Evolutionary conservation across 345 rosid species (phyloP).

Genomic region (Litchi chinensis): DNA sequence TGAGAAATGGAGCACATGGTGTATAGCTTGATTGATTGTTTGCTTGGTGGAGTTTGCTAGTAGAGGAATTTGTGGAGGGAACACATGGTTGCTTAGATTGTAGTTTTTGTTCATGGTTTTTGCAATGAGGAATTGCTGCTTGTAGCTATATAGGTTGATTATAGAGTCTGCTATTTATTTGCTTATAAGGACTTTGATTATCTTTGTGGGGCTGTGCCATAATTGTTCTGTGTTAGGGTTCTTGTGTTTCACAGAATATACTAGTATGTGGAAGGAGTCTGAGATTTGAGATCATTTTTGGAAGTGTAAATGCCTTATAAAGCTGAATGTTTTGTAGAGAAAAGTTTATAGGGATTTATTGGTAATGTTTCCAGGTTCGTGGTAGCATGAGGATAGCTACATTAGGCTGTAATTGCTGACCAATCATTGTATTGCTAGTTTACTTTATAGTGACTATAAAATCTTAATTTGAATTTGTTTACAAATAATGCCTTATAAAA

Average conservation of each 20-base stretch:
- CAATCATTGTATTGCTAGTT: background rate
- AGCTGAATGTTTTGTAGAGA: background rate
- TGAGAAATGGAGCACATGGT: conserved; percentile 26
- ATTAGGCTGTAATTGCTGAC: background rate
- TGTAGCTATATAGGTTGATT: background rate
- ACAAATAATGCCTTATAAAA: background rate
- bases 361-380: background rate
- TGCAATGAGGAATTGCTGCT: conserved; percentile 3
- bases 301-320: background rate
- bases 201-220: background rate
- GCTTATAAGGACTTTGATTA: background rate
- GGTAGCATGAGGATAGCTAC: background rate
- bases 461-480: background rate
- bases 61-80: conserved; percentile 22
- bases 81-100: conserved; percentile 27
- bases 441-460: background rate
- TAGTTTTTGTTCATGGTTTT: background rate
- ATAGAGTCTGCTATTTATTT: background rate
- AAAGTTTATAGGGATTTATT: background rate
- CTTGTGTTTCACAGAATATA: background rate
- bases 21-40: conserved; percentile 17
- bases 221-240: background rate
- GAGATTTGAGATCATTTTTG: background rate
- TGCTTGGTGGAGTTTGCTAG: conserved; percentile 17
- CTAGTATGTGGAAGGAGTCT: background rate